These are phyloP conservation scores for Sisymbrium altissimum DNA, from an alignment of 345 rosid species.

Conservation along the genomic window DNA sequence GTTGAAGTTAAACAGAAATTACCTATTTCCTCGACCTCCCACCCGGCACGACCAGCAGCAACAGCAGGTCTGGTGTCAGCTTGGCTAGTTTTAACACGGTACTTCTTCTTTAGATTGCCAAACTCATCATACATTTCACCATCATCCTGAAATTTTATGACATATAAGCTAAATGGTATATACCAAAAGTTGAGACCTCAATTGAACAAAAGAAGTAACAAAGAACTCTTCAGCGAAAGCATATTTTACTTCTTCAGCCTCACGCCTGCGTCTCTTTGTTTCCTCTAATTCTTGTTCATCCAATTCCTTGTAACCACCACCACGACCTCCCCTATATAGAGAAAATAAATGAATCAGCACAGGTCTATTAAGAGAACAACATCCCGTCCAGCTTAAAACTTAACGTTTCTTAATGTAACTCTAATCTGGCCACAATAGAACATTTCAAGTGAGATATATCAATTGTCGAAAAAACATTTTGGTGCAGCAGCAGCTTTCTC, in stretches of 20 bases:
- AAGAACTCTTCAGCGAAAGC: slow-evolving; percentile 7
- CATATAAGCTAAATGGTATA: slow-evolving; percentile 16
- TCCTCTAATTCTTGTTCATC: slow-evolving; percentile 99
- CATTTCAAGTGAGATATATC: not conserved
- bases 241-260: slow-evolving; percentile 79
- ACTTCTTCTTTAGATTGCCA: slow-evolving; percentile 96
- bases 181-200: not conserved
- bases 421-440: not conserved
- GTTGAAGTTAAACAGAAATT: not conserved
- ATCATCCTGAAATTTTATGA: slow-evolving; percentile 62
- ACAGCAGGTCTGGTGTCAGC: slow-evolving; percentile 58
- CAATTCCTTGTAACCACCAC: slow-evolving; percentile 96
- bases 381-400: not conserved
- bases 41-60: slow-evolving; percentile 98
- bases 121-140: slow-evolving; percentile 98
- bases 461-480: not conserved
- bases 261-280: slow-evolving; percentile 85
- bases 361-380: not conserved
- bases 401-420: not conserved
- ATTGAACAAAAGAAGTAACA: not conserved
- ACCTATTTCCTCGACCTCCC: slow-evolving; percentile 97
- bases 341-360: not conserved
- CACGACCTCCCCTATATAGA: slow-evolving; percentile 88
- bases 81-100: slow-evolving; percentile 80
- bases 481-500: not conserved